Base-by-base conservation (phyloP, 2,329 filamentous ascomycete genomes). In the Hypoxylon sp. region DNA sequence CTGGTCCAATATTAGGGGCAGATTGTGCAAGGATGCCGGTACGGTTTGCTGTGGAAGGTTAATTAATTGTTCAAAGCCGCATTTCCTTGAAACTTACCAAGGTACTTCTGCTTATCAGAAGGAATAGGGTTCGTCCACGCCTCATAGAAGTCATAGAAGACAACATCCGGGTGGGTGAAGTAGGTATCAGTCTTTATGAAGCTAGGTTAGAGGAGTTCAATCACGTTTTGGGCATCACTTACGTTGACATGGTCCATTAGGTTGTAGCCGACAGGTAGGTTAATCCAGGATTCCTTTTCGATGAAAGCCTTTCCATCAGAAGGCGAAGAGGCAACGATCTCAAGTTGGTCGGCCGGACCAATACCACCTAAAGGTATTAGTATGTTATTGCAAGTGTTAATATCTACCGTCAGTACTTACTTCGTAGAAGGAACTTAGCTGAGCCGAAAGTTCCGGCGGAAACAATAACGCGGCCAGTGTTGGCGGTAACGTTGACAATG, bases 371-470 rank as follows among this genome's bases (percentile, higher is more conserved):
- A 29, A 35, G 26, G 19, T 31, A 44, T 75, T 57, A 75, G 60
- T n/a, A 10, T 22, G 33, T 17, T n/a, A 5, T 42, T 26, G 8
- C 14, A 17, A 33, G 11, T 14, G 6, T 2, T 10, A n/a, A 14
- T 11, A 47, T 2, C 3, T 37, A 37, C 14, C 14, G 52, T 19
- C 6, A 6, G 26, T 5, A 69, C 76, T 68, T 72, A 78, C 88
- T 91, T 72, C 90, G 85, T 78, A 92, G 84, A 4, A 93, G 84
- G 54, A 94, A 83, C 78, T 92, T 91, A 19, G 90, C 84, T 2
- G 90, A 90, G 22, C 90, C 90, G 66, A 94, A 92, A 2, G 90
- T 83, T 54, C 91, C 91, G 1, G 90, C 87, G 6, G 91, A 87
- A 29, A 93, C 82, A 68, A 94, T 87, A 46, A 93, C 90, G 63